Base-by-base conservation (phyloP, 352 stramenopile genomes). In the Globisporangium cederbergense region DNA sequence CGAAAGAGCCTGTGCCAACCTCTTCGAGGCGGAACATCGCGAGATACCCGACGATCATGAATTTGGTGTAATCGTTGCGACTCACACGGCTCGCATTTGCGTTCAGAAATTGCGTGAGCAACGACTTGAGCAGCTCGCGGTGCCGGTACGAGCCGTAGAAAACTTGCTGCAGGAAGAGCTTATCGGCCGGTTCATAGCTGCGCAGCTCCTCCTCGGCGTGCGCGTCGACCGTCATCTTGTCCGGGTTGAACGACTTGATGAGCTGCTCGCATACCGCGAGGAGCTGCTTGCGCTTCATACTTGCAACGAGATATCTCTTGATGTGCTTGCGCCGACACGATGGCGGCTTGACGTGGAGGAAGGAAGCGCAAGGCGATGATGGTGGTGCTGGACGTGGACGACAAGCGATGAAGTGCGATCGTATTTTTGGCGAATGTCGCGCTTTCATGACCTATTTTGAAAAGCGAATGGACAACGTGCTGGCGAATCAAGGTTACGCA, bases 81-180 rank as follows among this genome's bases (percentile, higher is more conserved):
- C 86, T 83, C 46, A 95, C 77, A 70, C 79, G 78, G 58, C 82
- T 89, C 28, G 85, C 79, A 60, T 94, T 87, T 25, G 83, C 74
- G 56, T 90, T 83, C 59, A 95, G 87, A 38, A 97, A 96, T n/a
- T 93, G 77, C 56, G 84, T 77, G 11, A 95, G 65, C 59, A 93
- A 69, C 18, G 83, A 71, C 55, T 89, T 90, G 18, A 97, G 71
- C 14, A 94, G 63, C 20, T 94, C 85, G 43, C 90, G 89, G 74
- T 95, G 96, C n/a, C 91, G 83, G 38, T 93, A 92, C 11, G 80
- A 93, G 20, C 90, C 90, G 66, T 97, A 98, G 22, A 98, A 83
- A 20, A 97, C 78, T 68, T 98, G 81, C 70, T 95, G 86, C 6
- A 96, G 64, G 61, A 96, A 96, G 18, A 83, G 64, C 1, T 77